Evolutionary conservation across 495 filamentous ascomycete species (phyloP), one percentile per base, ranked within the genome.

Genomic region (Podospora anserina): DNA sequence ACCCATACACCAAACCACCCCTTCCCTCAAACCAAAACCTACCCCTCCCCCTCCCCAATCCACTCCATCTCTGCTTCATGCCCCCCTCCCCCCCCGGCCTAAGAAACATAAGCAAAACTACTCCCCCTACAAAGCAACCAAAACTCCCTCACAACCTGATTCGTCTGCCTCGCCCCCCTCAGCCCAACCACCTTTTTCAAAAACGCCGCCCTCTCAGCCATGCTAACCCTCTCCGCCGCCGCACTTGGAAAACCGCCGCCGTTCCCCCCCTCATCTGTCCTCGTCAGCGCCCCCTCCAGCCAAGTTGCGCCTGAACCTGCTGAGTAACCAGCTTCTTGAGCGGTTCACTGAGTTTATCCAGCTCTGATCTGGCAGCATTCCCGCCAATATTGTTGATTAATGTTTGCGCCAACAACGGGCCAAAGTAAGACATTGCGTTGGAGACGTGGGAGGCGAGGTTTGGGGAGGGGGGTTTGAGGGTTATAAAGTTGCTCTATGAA

Each of bases 301-400:
- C 90, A 92, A 5, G 66, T 74, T 85, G 86, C 4, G 88, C 83
- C 19, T 77, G 75, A n/a, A 85, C 81, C 20, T 92, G 87, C 39
- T 86, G 82, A 66, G 87, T 85, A 3, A 96, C 82, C 3, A 95
- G 79, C 70, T 89, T 91, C 78, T 91, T 91, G 19, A 97, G 83
- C 30, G 91, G 91, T 59, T 94, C 91, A 66, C 83, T 86, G 5
- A 97, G 82, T 69, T 83, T 87, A 62, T 92, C 89, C 0, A 97
- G 80, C 71, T 97, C 93, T 64, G 89, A 92, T 60, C 93, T 84
- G 3, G 88, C 84, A 49, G 89, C 92, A 49, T 85, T 85, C 2
- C 94, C 94, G 16, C 89, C 88, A 64, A 93, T 85, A 70, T 90
- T 92, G n/a, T 79, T 79, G 18, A 91, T 79, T 2, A 94, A 79